Percentiles rank a stretch among this genome's conserved stretches.
phyloP scores from a whole-genome alignment of 192 early-diverging fungal species.

The Coemansia sp. region DNA sequence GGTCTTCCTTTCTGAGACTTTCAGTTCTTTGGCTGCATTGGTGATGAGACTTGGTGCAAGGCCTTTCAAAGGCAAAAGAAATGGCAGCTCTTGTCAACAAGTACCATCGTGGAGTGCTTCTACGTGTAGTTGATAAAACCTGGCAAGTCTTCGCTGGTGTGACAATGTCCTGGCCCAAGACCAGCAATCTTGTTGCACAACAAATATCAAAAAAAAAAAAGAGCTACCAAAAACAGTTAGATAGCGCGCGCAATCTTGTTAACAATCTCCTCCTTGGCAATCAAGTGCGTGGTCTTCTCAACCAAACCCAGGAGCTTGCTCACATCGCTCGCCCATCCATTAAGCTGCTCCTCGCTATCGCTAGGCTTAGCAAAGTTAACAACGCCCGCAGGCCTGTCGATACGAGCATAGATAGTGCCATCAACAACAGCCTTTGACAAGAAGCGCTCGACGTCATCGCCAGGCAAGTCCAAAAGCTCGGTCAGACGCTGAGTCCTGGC shows the following conservation, averaged over 20 bases:
- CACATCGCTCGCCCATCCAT: slow-evolving; percentile 92
- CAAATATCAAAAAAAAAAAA: neutral
- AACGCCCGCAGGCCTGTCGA: slow-evolving; percentile 89
- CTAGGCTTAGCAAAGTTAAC: slow-evolving; percentile 82
- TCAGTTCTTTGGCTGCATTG: neutral
- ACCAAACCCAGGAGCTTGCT: slow-evolving; percentile 85
- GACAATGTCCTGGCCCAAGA: neutral
- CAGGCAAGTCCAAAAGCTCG: slow-evolving; percentile 83
- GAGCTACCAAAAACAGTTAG: slow-evolving; percentile 7
- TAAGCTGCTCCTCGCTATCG: slow-evolving; percentile 86
- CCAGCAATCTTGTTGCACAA: neutral
- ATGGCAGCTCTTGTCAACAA: no score
- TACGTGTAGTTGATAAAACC: neutral
- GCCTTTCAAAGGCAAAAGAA: neutral
- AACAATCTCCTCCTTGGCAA: slow-evolving; percentile 89
- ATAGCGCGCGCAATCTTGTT: slow-evolving; percentile 73
- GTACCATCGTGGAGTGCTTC: neutral
- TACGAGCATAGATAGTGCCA: slow-evolving; percentile 94
- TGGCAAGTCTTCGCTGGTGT: no score
- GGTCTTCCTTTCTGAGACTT: neutral
- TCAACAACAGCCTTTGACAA: slow-evolving; percentile 90
- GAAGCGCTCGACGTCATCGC: slow-evolving; percentile 85
- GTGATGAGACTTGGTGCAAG: neutral
- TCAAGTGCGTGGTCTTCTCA: slow-evolving; percentile 91
- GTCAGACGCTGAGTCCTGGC: slow-evolving; percentile 83